phyloP scores from a whole-genome alignment of 139 green algal genomes.

The Picochlorum sp. region DNA sequence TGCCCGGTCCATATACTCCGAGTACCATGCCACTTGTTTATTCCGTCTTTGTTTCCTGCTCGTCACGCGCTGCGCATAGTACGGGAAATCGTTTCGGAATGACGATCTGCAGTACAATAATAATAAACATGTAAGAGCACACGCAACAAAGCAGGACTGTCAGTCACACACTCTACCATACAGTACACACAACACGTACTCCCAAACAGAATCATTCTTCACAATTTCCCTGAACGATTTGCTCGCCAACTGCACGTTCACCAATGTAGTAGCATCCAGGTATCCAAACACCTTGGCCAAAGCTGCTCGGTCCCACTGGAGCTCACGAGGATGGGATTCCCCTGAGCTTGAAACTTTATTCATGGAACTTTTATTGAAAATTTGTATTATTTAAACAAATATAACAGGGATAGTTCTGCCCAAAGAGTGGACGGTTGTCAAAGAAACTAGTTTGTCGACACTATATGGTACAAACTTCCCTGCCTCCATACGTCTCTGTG shows the following conservation, averaged over 20 bases:
- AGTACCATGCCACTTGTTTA: not conserved
- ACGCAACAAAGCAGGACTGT: not conserved
- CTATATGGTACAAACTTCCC: no score
- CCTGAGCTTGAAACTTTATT: no score
- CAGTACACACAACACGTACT: not conserved
- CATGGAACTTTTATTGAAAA: no score
- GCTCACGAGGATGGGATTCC: not conserved
- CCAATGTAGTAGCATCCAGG: not conserved
- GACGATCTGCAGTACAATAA: not conserved
- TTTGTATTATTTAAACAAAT: no score
- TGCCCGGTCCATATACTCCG: not conserved
- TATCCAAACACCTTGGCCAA: not conserved
- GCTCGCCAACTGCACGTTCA: not conserved
- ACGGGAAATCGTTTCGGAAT: not conserved
- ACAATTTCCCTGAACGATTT: not conserved
- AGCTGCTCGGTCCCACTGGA: not conserved
- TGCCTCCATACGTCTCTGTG: no score
- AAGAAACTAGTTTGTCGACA: no score
- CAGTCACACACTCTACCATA: not conserved
- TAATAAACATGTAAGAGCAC: not conserved
- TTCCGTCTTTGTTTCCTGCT: not conserved
- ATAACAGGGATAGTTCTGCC: no score
- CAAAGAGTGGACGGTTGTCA: no score
- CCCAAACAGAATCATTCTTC: slow-evolving; percentile 1
- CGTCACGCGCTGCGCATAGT: not conserved